phyloP scores from a whole-genome alignment of 2,329 filamentous ascomycete species.

The Septoria petroselini region DNA sequence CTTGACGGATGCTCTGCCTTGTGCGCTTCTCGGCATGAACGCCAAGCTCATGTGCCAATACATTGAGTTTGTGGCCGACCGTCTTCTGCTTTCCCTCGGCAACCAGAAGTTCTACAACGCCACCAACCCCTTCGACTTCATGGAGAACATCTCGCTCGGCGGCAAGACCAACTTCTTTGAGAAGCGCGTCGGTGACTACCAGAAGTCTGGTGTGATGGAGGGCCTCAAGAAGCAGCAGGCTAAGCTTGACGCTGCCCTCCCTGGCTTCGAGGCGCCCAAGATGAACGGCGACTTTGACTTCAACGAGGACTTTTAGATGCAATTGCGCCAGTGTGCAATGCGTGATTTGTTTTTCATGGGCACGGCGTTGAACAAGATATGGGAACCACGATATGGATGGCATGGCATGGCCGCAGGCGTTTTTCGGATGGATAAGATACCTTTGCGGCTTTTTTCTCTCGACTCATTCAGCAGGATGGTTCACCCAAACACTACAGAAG shows the following conservation, averaged over 20 bases:
- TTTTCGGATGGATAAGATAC: constrained; percentile 14
- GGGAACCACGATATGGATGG: constrained; percentile 10
- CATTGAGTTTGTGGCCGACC: constrained; percentile 98
- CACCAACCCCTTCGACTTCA: constrained; percentile 98
- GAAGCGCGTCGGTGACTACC: constrained; percentile 99
- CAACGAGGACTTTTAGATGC: constrained; percentile 88
- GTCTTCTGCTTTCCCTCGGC: constrained; percentile 85
- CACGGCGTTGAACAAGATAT: constrained; percentile 15
- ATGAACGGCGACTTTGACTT: constrained; percentile 77
- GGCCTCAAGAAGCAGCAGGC: constrained; percentile 61
- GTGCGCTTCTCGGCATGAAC: constrained; percentile 96
- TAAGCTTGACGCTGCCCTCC: constrained; percentile 31
- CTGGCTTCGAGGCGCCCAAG: constrained; percentile 47
- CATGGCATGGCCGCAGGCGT: constrained; percentile 15
- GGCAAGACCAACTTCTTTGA: constrained; percentile 99
- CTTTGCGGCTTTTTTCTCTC: constrained; percentile 4
- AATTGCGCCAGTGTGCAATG: constrained; percentile 5
- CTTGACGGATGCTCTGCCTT: constrained; percentile 90
- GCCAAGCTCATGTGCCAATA: constrained; percentile 97
- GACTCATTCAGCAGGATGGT: constrained; percentile 7
- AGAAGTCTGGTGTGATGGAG: constrained; percentile 98
- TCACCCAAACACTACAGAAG: constrained; percentile 4
- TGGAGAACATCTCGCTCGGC: constrained; percentile 98
- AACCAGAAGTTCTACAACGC: constrained; percentile 92
- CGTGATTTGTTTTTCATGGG: constrained; percentile 17